Evolutionary conservation across 2,329 filamentous ascomycete genomes (phyloP).

Genomic region (Blumeria hordei): DNA sequence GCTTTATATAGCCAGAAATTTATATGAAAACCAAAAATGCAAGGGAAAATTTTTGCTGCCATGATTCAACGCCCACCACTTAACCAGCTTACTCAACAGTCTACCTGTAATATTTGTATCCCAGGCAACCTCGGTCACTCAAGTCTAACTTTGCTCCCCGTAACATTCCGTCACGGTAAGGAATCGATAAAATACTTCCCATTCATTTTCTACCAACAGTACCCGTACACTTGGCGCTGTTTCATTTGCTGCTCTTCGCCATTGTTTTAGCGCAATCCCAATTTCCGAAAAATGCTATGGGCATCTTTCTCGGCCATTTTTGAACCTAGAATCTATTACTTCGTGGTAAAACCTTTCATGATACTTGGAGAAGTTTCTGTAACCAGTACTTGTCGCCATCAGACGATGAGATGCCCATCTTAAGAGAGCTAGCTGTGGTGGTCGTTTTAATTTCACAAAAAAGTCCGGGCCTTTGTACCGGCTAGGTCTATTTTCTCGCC

Average conservation of each 20-base stretch:
- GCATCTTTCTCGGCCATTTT: background rate
- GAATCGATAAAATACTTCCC: background rate
- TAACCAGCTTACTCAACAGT: no score
- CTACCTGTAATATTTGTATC: no score
- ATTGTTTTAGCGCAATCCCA: background rate
- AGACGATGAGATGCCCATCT: background rate
- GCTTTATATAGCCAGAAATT: no score
- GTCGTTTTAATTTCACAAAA: background rate
- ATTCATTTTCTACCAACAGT: background rate
- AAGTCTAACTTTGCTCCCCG: background rate
- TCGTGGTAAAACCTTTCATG: background rate
- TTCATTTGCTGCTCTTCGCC: background rate
- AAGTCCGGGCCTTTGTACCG: background rate
- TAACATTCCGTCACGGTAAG: background rate
- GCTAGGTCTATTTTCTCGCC: background rate
- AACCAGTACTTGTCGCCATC: background rate
- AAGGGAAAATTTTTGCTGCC: no score
- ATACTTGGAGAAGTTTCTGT: background rate
- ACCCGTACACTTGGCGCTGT: background rate
- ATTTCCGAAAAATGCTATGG: background rate
- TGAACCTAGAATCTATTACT: background rate
- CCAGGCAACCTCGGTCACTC: no score
- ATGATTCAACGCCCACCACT: no score
- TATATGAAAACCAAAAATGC: no score
- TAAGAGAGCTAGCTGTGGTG: background rate